Conservation (phyloP, 2,329 filamentous ascomycete genomes). For the Fusarium sublunatum region DNA sequence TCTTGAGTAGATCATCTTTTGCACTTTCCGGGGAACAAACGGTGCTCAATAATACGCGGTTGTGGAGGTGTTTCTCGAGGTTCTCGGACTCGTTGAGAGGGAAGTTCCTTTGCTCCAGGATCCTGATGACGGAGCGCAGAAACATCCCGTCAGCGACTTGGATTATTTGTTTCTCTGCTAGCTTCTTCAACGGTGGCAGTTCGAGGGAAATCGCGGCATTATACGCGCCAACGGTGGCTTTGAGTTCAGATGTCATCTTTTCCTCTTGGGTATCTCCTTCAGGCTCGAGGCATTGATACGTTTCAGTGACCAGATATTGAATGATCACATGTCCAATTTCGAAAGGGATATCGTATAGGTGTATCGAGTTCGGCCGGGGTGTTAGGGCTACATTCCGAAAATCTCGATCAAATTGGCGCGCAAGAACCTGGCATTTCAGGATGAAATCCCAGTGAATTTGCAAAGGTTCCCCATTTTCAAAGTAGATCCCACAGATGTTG, state of each 20-base stretch:
- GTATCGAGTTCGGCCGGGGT: too few species aligned
- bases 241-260: not conserved
- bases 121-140: not conserved
- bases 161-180: not conserved
- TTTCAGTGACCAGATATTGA: not conserved
- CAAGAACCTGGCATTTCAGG: not conserved
- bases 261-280: not conserved
- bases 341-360: not conserved
- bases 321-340: constrained; percentile 4
- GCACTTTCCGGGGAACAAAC: too few species aligned
- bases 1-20: too few species aligned
- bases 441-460: not conserved
- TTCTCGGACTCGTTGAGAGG: not conserved
- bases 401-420: too few species aligned
- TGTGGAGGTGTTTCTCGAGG: too few species aligned
- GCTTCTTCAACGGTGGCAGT: not conserved
- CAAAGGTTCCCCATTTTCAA: not conserved
- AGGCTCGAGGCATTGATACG: not conserved
- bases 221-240: not conserved
- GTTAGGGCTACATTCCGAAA: too few species aligned
- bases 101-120: not conserved
- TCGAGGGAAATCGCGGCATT: not conserved
- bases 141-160: not conserved
- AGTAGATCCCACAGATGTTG: not conserved
- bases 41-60: too few species aligned